phyloP scores from a whole-genome alignment of 2,329 filamentous ascomycete species.

The Lecanicillium sp. region DNA sequence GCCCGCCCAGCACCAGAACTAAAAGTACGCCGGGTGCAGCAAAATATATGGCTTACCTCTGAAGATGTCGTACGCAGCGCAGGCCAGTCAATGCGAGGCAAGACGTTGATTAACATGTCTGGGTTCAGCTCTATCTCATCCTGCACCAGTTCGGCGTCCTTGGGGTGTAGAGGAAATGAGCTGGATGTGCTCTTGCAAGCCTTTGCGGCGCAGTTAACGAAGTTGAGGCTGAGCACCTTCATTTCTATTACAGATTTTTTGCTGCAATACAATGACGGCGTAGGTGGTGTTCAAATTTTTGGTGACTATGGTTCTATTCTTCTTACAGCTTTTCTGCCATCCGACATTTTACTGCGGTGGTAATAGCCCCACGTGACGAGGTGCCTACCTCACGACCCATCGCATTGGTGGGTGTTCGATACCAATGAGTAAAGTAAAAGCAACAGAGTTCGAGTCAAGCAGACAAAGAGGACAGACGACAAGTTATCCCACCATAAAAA shows the following conservation, averaged over 20 bases:
- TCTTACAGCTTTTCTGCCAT: constrained; percentile 26
- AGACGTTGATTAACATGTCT: constrained; percentile 72
- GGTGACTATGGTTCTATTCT: no score
- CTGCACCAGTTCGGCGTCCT: constrained; percentile 83
- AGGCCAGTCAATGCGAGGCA: constrained; percentile 83
- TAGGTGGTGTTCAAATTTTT: background rate
- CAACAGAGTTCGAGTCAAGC: no score
- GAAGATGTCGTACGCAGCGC: constrained; percentile 67
- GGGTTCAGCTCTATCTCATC: constrained; percentile 79
- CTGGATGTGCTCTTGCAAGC: constrained; percentile 74
- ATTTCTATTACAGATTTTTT: constrained; percentile 38
- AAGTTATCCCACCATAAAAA: no score
- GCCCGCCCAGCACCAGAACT: no score
- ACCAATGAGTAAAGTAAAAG: no score
- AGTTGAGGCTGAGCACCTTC: constrained; percentile 95
- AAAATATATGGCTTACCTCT: constrained; percentile 53
- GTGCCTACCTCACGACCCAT: no score
- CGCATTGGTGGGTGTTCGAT: no score
- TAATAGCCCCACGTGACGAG: constrained; percentile 22
- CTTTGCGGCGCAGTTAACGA: constrained; percentile 93
- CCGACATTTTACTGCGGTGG: constrained; percentile 8
- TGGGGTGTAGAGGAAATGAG: constrained; percentile 87
- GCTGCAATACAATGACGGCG: no score
- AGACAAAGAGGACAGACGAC: no score
- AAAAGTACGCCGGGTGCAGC: no score